A percentile compares a stretch with the other conserved stretches of the same genome.
Evolutionary conservation across 257 asterid genomes (phyloP).

Genomic region (Solanum piurae): DNA sequence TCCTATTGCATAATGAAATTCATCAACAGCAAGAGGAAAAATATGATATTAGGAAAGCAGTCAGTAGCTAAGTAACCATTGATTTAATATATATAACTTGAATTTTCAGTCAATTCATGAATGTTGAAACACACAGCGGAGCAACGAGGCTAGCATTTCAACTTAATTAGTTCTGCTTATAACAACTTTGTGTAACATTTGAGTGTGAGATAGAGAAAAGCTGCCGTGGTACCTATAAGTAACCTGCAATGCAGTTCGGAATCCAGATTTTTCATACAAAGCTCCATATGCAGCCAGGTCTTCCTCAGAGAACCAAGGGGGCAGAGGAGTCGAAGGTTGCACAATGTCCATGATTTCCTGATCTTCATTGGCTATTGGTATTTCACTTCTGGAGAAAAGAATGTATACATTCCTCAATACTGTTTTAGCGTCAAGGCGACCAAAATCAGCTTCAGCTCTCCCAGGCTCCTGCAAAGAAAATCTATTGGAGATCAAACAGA

Average conservation of each 20-base stretch:
- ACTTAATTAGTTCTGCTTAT: not conserved
- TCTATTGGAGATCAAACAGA: not conserved
- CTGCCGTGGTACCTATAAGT: constrained; percentile 41
- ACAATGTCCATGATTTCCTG: constrained; percentile 81
- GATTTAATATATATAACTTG: not conserved
- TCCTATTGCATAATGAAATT: not conserved
- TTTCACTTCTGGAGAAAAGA: constrained; percentile 53
- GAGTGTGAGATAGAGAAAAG: not conserved
- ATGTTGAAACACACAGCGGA: not conserved
- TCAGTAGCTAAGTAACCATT: not conserved
- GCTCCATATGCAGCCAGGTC: constrained; percentile 55
- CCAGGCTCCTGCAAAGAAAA: constrained; percentile 46
- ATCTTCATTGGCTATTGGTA: constrained; percentile 53
- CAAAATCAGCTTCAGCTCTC: constrained; percentile 81
- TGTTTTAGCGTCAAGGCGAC: constrained; percentile 57
- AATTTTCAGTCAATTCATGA: not conserved
- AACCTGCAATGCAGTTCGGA: constrained; percentile 50
- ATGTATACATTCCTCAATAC: constrained; percentile 61
- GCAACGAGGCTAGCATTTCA: not conserved
- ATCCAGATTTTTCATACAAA: constrained; percentile 63
- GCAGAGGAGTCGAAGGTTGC: constrained; percentile 47
- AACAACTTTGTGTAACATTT: not conserved
- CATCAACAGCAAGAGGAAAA: not conserved
- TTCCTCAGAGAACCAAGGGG: constrained; percentile 60
- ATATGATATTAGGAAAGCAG: not conserved